Conservation (phyloP, 2,329 filamentous ascomycete species). For the Stylonectria norvegica region DNA sequence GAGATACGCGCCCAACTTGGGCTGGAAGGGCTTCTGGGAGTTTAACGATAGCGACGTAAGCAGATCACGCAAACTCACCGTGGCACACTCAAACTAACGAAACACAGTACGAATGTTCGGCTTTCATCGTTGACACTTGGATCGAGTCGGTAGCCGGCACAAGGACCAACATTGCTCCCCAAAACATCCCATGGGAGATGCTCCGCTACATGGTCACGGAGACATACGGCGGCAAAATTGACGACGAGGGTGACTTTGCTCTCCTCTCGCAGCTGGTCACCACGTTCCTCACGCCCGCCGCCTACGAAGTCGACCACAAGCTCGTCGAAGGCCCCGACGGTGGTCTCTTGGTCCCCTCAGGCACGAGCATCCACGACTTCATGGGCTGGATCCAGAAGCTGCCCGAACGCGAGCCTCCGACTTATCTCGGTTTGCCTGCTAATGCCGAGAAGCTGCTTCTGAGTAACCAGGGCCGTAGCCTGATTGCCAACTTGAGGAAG, state of each 20-base stretch:
- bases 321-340: conserved; percentile 68
- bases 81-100: conserved; percentile 11
- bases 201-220: conserved; percentile 85
- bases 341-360: conserved; percentile 70
- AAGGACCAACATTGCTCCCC: conserved; percentile 87
- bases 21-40: conserved; percentile 99
- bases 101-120: conserved; percentile 86
- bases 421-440: conserved; percentile 86
- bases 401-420: conserved; percentile 93
- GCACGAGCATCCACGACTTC: conserved; percentile 82
- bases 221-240: conserved; percentile 97
- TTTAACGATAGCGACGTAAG: conserved; percentile 98
- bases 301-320: conserved; percentile 90
- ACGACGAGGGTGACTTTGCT: conserved; percentile 80
- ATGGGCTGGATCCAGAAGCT: conserved; percentile 86
- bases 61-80: background rate
- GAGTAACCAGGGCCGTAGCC: conserved; percentile 78
- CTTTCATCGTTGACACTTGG: conserved; percentile 95
- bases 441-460: conserved; percentile 96
- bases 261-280: conserved; percentile 71
- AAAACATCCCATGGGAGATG: conserved; percentile 96
- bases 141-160: conserved; percentile 77
- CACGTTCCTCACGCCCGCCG: conserved; percentile 76
- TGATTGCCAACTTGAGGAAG: conserved; percentile 79
- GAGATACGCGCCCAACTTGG: conserved; percentile 87